Conservation (phyloP, 768 basidiomycete genomes). For the Tulasnella sp. region DNA sequence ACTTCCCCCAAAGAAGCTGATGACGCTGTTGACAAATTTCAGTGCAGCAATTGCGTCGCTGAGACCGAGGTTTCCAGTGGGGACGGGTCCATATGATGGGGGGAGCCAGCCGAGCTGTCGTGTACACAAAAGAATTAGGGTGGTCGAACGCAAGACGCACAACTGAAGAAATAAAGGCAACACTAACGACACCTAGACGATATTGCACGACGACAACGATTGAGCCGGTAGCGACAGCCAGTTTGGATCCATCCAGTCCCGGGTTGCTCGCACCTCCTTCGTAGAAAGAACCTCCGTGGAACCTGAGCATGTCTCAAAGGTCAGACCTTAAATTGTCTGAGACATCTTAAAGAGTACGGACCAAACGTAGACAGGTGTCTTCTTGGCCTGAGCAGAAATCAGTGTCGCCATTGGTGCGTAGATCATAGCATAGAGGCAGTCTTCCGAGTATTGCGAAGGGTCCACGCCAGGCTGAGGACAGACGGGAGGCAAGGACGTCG, state of each 20-base stretch:
- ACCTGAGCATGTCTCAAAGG: constrained; percentile 34
- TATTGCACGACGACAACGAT: constrained; percentile 79
- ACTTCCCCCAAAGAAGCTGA: constrained; percentile 56
- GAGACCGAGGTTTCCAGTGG: constrained; percentile 59
- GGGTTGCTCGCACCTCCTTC: constrained; percentile 57
- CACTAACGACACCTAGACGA: constrained; percentile 61
- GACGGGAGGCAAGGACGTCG: constrained; percentile 47
- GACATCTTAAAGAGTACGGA: constrained; percentile 24
- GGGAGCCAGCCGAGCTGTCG: constrained; percentile 61
- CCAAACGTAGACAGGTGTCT: constrained; percentile 49
- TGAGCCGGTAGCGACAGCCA: constrained; percentile 58
- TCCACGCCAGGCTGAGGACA: constrained; percentile 51
- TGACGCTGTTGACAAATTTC: constrained; percentile 44
- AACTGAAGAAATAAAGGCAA: no score
- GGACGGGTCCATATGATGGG: constrained; percentile 34
- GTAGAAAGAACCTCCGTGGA: constrained; percentile 78
- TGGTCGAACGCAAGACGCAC: no score
- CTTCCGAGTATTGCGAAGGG: constrained; percentile 48
- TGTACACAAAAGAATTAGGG: not conserved
- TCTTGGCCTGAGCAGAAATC: constrained; percentile 23
- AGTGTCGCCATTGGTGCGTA: constrained; percentile 45
- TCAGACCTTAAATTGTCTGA: not conserved
- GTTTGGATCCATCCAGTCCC: constrained; percentile 64
- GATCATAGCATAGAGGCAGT: constrained; percentile 70
- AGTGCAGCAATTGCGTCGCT: constrained; percentile 57